Evolutionary conservation across 805 yeast species (phyloP).

Genomic region (Cyberlindnera samutprakarnensis): DNA sequence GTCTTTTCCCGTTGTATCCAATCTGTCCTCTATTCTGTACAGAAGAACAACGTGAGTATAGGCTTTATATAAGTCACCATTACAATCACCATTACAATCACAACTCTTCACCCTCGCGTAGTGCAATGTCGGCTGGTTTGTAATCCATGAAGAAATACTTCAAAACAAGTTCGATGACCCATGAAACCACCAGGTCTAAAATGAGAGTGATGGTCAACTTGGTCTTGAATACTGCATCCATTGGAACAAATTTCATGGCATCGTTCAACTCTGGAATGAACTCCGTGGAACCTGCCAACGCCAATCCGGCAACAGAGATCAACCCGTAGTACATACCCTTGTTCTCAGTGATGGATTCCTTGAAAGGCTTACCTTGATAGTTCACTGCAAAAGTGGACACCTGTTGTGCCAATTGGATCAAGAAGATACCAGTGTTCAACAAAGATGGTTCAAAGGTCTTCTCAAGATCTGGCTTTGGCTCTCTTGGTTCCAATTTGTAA

Average conservation of each 20-base stretch:
- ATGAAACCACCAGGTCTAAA: constrained; percentile 69
- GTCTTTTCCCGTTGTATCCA: too few species aligned
- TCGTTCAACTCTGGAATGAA: constrained; percentile 91
- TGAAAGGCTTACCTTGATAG: constrained; percentile 95
- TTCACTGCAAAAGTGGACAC: constrained; percentile 97
- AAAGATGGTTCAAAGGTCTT: constrained; percentile 83
- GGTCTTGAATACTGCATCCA: constrained; percentile 64
- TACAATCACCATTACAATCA: too few species aligned
- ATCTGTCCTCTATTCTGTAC: too few species aligned
- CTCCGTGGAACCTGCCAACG: constrained; percentile 89
- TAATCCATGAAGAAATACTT: constrained; percentile 85
- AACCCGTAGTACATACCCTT: constrained; percentile 97
- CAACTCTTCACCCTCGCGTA: constrained; percentile 16
- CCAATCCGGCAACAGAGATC: constrained; percentile 82
- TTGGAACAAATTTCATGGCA: constrained; percentile 85
- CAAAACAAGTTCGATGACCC: constrained; percentile 71
- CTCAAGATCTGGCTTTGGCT: constrained; percentile 82
- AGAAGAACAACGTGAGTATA: too few species aligned
- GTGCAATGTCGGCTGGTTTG: constrained; percentile 86
- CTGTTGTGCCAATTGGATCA: constrained; percentile 91
- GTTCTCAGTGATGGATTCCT: constrained; percentile 83
- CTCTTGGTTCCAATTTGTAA: constrained; percentile 86
- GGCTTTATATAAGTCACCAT: too few species aligned
- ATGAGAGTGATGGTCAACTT: constrained; percentile 69
- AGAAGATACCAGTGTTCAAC: constrained; percentile 91